These are phyloP conservation scores for Cokeromyces recurvatus DNA, from an alignment of 371 early-diverging fungal species.

Conservation along the genomic window DNA sequence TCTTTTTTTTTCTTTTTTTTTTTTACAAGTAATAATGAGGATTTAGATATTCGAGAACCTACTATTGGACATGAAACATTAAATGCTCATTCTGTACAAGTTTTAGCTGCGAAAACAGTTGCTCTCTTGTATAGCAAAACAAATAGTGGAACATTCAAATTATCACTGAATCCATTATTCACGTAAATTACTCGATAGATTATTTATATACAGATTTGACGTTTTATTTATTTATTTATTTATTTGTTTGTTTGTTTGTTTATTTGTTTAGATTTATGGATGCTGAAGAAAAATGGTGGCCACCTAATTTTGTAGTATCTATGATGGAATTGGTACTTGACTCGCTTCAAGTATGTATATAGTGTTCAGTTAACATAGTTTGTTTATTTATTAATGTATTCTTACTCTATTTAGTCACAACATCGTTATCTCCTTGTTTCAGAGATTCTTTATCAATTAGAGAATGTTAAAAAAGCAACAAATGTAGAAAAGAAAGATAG, in stretches of 20 bases:
- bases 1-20: conserved; percentile 18
- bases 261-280: conserved; percentile 47
- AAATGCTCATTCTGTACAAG: conserved; percentile 21
- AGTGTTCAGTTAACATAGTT: not conserved
- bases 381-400: not conserved
- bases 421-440: conserved; percentile 65
- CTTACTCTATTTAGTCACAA: conserved; percentile 56
- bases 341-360: conserved; percentile 46
- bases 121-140: conserved; percentile 26
- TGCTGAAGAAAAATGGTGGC: conserved; percentile 54
- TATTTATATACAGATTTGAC: too few species aligned
- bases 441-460: conserved; percentile 57
- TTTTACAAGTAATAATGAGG: conserved; percentile 1
- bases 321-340: conserved; percentile 55
- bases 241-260: too few species aligned
- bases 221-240: conserved; percentile 28
- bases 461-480: conserved; percentile 18
- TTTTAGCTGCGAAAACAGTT: conserved; percentile 33
- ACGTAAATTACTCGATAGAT: conserved; percentile 10
- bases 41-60: conserved; percentile 25
- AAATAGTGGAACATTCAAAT: conserved; percentile 42
- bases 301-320: conserved; percentile 50
- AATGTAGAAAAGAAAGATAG: conserved; percentile 13
- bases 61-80: conserved; percentile 19
- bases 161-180: conserved; percentile 45